Percentiles rank a stretch among this genome's conserved stretches.
phyloP scores from a whole-genome alignment of 2,329 filamentous ascomycete genomes.

The Botrytis squamosa region DNA sequence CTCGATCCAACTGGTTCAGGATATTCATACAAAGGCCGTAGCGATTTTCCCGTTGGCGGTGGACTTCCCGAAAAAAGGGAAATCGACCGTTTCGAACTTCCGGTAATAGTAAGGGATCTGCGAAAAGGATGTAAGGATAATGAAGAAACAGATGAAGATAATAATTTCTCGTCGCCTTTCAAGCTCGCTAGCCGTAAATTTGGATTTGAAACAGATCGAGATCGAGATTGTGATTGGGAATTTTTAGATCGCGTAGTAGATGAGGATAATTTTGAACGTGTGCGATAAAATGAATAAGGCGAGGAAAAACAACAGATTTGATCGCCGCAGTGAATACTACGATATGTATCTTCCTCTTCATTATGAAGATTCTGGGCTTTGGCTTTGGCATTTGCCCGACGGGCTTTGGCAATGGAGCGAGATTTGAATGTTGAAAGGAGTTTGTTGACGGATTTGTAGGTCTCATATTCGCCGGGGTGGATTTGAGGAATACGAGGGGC shows the following conservation, averaged over 20 bases:
- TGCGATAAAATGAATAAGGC: slow-evolving; percentile 12
- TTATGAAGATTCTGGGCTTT: neutral
- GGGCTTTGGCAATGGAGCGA: neutral
- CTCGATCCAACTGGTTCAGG: slow-evolving; percentile 1
- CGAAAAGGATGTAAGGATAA: neutral
- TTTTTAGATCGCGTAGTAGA: neutral
- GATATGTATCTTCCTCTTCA: slow-evolving; percentile 12
- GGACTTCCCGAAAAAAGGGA: slow-evolving; percentile 5
- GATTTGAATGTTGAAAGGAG: slow-evolving; percentile 10
- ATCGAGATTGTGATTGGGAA: no score
- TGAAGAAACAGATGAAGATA: neutral
- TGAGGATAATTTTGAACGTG: neutral
- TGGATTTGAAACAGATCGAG: slow-evolving; percentile 4
- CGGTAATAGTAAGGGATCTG: neutral
- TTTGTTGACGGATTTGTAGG: neutral
- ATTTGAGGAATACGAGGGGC: neutral
- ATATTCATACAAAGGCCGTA: slow-evolving; percentile 3
- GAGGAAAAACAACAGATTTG: slow-evolving; percentile 11
- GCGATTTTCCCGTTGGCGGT: neutral
- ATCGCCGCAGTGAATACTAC: slow-evolving; percentile 17
- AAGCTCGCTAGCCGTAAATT: neutral
- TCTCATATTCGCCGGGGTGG: slow-evolving; percentile 3
- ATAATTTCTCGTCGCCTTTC: neutral
- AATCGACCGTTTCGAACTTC: neutral
- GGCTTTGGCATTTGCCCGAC: neutral